phyloP scores from a whole-genome alignment of 2,329 filamentous ascomycete genomes.

The Neopestalotiopsis sp. region DNA sequence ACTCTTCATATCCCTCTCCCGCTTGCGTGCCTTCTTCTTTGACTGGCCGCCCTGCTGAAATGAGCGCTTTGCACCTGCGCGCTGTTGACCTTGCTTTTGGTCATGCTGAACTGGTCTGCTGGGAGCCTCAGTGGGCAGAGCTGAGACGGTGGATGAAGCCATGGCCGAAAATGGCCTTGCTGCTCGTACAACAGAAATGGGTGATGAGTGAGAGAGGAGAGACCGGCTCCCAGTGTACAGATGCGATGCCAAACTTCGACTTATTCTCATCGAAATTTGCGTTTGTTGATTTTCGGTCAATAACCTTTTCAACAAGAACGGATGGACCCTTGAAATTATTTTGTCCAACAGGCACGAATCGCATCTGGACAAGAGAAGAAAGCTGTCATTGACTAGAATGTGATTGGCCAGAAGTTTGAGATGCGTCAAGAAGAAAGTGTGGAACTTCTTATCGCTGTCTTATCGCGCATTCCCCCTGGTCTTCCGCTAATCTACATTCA shows the following conservation, averaged over 20 bases:
- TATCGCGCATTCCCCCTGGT: background rate
- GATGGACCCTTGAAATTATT: constrained; percentile 7
- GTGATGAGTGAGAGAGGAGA: constrained; percentile 5
- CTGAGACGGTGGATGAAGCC: constrained; percentile 7
- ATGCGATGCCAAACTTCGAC: constrained; percentile 5
- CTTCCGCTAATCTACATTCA: background rate
- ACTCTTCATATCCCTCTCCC: constrained; percentile 64
- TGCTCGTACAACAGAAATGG: background rate
- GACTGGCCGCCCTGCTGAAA: constrained; percentile 20
- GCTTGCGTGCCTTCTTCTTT: constrained; percentile 53
- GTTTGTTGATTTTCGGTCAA: background rate
- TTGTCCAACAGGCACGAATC: constrained; percentile 1
- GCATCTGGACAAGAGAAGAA: background rate
- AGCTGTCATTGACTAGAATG: constrained; percentile 7
- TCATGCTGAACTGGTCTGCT: background rate
- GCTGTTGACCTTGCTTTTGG: constrained; percentile 11
- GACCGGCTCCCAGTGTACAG: constrained; percentile 18
- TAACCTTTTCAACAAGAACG: background rate
- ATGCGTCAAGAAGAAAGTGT: background rate
- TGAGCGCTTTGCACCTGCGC: constrained; percentile 24
- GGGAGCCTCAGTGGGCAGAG: background rate
- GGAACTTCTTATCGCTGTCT: constrained; percentile 14
- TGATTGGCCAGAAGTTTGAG: constrained; percentile 9
- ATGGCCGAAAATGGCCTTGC: constrained; percentile 6
- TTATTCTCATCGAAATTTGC: constrained; percentile 18